phyloP scores from a whole-genome alignment of 371 early-diverging fungal genomes.

The Mortierella sp. region DNA sequence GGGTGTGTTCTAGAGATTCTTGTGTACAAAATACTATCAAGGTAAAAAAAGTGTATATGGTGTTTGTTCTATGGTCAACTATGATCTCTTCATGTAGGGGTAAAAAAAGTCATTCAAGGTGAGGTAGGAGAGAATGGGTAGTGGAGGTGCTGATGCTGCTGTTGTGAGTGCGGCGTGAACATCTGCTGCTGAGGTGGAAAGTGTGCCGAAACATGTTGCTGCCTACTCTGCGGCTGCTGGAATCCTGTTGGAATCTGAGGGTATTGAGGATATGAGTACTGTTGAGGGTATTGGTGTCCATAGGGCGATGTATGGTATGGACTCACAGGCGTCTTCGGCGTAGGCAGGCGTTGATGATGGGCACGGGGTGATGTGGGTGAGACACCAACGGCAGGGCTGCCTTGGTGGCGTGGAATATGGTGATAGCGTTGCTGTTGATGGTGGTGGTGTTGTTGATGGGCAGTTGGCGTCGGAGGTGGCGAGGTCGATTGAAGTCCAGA shows the following conservation, averaged over 20 bases:
- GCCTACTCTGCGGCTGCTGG: constrained; percentile 4
- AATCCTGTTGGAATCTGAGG: constrained; percentile 15
- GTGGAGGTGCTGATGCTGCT: constrained; percentile 15
- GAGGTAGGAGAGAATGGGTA: not conserved
- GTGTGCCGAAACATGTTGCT: constrained; percentile 7
- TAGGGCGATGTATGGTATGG: constrained; percentile 10
- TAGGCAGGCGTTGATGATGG: constrained; percentile 2
- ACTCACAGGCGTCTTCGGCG: constrained; percentile 12
- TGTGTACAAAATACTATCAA: constrained; percentile 14
- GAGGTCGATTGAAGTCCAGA: constrained; percentile 22
- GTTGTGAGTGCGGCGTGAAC: constrained; percentile 10
- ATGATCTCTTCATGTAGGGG: too few relatives aligned
- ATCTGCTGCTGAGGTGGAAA: constrained; percentile 9
- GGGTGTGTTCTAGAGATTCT: constrained; percentile 11
- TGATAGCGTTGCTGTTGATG: constrained; percentile 7
- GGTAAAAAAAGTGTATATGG: constrained; percentile 10
- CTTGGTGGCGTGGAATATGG: constrained; percentile 12
- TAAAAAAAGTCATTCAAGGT: not conserved
- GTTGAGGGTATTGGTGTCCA: constrained; percentile 15
- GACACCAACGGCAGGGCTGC: not conserved
- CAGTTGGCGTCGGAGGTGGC: constrained; percentile 9
- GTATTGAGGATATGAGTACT: constrained; percentile 14
- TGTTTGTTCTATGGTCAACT: not conserved
- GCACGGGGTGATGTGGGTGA: constrained; percentile 1
- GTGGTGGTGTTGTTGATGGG: not conserved